A percentile compares a stretch with the other conserved stretches of the same genome.
Conservation (phyloP, 768 basidiomycete species). For the Lanmaoa pseudosensibilis region DNA sequence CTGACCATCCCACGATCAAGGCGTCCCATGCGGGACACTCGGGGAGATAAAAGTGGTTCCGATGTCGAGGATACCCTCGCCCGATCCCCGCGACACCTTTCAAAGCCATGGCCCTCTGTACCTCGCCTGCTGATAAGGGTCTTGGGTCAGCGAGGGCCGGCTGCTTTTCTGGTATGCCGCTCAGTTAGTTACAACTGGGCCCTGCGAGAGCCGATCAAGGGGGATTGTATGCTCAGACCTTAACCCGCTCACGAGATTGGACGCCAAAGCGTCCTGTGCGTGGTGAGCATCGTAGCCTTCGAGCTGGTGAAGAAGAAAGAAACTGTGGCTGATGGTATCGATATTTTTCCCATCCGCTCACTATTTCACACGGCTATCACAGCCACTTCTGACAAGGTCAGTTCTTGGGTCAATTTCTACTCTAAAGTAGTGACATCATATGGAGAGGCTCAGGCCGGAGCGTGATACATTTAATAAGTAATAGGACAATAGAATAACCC, state of each 20-base stretch:
- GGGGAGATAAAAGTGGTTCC: constrained; percentile 13
- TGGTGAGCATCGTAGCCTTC: constrained; percentile 72
- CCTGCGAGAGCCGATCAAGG: constrained; percentile 63
- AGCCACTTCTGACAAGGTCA: background rate
- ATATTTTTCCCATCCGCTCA: no score
- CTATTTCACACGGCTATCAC: background rate
- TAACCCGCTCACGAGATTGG: constrained; percentile 68
- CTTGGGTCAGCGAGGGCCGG: constrained; percentile 38
- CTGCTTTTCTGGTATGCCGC: constrained; percentile 69
- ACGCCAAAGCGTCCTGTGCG: constrained; percentile 43
- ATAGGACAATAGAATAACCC: background rate
- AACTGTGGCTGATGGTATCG: background rate
- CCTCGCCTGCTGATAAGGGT: constrained; percentile 35
- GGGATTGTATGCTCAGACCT: constrained; percentile 76
- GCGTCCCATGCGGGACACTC: constrained; percentile 15
- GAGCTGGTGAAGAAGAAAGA: constrained; percentile 34
- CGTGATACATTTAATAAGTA: background rate
- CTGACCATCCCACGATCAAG: constrained; percentile 1
- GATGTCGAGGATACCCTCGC: constrained; percentile 23
- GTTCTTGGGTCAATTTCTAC: background rate
- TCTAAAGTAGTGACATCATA: background rate
- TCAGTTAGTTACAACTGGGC: constrained; percentile 55
- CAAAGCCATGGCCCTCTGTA: constrained; percentile 34
- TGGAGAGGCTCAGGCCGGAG: background rate
- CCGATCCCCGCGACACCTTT: constrained; percentile 60